A percentile compares a stretch with the other conserved stretches of the same genome.
Evolutionary conservation across 2,329 filamentous ascomycete species (phyloP).

Genomic region (Hypoxylon sp.): DNA sequence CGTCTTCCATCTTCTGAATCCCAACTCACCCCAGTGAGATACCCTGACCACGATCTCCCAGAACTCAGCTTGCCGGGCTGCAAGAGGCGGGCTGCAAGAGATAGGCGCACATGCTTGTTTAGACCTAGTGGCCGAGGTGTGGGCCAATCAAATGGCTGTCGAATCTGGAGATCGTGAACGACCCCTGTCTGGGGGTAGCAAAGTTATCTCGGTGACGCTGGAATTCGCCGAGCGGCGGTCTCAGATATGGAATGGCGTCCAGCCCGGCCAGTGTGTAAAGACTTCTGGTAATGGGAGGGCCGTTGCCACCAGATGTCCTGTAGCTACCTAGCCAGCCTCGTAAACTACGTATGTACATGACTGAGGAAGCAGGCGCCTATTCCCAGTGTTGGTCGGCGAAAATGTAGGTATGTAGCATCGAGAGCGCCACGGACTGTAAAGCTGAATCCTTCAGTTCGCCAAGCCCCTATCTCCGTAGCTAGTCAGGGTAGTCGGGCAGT

Average conservation of each 20-base stretch:
- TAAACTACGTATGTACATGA: no score
- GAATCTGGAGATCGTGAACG: neutral
- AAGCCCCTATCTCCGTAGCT: neutral
- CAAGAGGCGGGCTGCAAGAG: slow-evolving; percentile 4
- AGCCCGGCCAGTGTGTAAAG: neutral
- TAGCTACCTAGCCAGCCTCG: neutral
- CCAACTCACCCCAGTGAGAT: no score
- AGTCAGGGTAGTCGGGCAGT: neutral
- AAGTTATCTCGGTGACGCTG: neutral
- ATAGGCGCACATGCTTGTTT: slow-evolving; percentile 14
- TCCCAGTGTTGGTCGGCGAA: no score
- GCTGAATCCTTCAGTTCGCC: neutral
- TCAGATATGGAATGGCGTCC: neutral
- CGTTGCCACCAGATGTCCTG: neutral
- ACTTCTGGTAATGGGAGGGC: neutral
- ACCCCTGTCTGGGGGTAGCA: neutral
- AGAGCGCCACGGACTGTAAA: neutral
- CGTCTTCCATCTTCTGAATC: no score
- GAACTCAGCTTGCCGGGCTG: no score
- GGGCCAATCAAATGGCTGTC: neutral
- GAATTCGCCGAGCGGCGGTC: neutral
- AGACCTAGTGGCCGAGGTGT: slow-evolving; percentile 3
- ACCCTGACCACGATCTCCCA: no score
- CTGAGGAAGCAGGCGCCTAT: no score
- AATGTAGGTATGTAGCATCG: neutral